Evolutionary conservation across 1,284 basidiomycete species (phyloP), one percentile per base, ranked within the genome.

Genomic region (Neonothopanus nambi): DNA sequence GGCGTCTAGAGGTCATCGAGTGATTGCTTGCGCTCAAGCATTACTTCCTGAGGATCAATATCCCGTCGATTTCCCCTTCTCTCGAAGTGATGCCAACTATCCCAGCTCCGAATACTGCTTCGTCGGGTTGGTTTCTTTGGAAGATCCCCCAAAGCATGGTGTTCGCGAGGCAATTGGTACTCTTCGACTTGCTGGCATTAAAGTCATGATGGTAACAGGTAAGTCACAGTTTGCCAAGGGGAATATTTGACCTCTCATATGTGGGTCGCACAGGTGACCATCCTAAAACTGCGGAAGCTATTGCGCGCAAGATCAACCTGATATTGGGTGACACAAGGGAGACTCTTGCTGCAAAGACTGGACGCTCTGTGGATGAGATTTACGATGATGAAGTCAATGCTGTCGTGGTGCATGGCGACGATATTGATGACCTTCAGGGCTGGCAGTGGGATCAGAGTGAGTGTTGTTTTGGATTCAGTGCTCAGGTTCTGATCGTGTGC

Each of bases 131-230:
- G 77, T 85, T 36, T 85, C 84, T 4, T 72, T 88, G 24, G 83
- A 86, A 62, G 85, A 87, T 64, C 84, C 85, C 15, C 84, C 84
- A 3, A 85, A 86, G 61, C 84, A 85, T 57, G 84, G 84, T 41
- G 84, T 87, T 7, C 78, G 84, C 17, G 84, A 87, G 61, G 84
- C 85, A 9, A 84, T 87, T 57, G 84, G 85, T 5, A 84, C 81
- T 24, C 75, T 87, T 36, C 77, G 84, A 54, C 71, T 84, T 8
- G 84, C 84, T 11, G 85, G 85, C 7, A 86, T 87, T 63, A 86
- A 85, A 66, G 84, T 87, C 42, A 85, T 86, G 78, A 86, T 86
- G 84, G 81, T 86, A 6, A 85, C 84, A 23, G 82, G 82, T 81
- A 43, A 43, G 69, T 59, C 26, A 6, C 11, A 12, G 8, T 46